Base-by-base conservation (phyloP, 2,329 filamentous ascomycete species). In the Mycosphaerella arachidis region DNA sequence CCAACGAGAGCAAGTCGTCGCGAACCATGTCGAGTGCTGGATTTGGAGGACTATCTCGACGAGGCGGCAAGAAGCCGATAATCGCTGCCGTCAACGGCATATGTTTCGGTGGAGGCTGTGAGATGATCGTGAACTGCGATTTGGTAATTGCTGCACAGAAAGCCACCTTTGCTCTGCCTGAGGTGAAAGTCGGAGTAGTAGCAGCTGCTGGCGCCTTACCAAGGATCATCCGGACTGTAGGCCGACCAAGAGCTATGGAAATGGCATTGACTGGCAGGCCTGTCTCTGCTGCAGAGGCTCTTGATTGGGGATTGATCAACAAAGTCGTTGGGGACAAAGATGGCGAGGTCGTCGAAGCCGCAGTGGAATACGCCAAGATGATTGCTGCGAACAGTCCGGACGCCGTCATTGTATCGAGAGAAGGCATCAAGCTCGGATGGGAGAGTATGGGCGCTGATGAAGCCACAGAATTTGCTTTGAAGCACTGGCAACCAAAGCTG, bases 21-120 rank as follows among this genome's bases (percentile, higher is more conserved):
- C 64, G 67, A 37, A 58, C 60, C 7, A 71, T 71, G 62, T 70
- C 69, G 7, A 59, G 77, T 0, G 74, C 77, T 1, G 88, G 87
- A 1, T 88, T 90, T 61, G 87, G 84, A 27, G 88, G 83, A 0
- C 75, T 92, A 33, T 85, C 83, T 56, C 85, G 89, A 63, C 80
- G 89, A 29, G 72, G 75, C 5, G 88, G 88, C 52, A 85, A 84
- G 74, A 93, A 93, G 70, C 90, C 90, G 6, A 80, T 93, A 57
- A 82, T 93, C 30, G 88, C 86, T 1, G 90, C 89, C 0, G 87
- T 92, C 20, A 90, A 92, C 69, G 90, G 90, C 6, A 77, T 88
- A 18, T 89, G 87, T 59, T 81, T 90, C 50, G 90, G 90, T 37
- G 90, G 89, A 56, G 90, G 89, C 1, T 86, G 89, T 74, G 90